Evolutionary conservation across 768 basidiomycete genomes (phyloP).

Genomic region (Rhodocollybia butyracea): DNA sequence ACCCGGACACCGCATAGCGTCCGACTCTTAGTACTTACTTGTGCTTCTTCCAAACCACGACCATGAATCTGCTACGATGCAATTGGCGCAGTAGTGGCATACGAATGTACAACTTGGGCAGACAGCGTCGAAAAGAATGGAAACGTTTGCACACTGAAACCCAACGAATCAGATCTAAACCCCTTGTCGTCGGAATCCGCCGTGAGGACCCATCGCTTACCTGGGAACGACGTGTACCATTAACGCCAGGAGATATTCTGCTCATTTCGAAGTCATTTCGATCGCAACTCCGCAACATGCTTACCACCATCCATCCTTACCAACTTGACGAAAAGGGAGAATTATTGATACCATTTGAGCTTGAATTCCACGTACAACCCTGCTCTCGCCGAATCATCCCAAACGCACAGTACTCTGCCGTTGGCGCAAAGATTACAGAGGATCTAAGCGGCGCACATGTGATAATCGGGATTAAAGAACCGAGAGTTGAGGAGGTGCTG

Average conservation of each 20-base stretch:
- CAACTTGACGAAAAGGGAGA: too few species aligned
- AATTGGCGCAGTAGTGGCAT: too few species aligned
- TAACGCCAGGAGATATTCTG: conserved; percentile 73
- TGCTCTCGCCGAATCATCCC: conserved; percentile 59
- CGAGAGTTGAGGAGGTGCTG: conserved; percentile 61
- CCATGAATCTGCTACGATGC: too few species aligned
- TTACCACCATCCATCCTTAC: too few species aligned
- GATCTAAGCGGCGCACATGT: conserved; percentile 67
- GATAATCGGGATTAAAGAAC: conserved; percentile 87
- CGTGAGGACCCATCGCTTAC: conserved; percentile 77
- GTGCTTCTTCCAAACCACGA: too few species aligned
- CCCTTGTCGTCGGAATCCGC: conserved; percentile 46
- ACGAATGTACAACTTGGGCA: too few species aligned
- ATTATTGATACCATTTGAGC: too few species aligned
- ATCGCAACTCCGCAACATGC: neutral
- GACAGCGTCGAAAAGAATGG: too few species aligned
- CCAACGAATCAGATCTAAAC: too few species aligned
- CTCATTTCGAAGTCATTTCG: conserved; percentile 29
- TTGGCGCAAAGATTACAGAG: conserved; percentile 67
- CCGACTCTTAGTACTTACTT: too few species aligned
- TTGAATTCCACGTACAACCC: neutral
- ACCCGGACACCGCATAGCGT: too few species aligned
- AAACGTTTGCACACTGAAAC: too few species aligned
- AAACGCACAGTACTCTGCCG: conserved; percentile 61
- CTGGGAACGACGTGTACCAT: conserved; percentile 85